phyloP scores from a whole-genome alignment of 108 stramenopile genomes.

The Cafeteria roenbergensis region DNA sequence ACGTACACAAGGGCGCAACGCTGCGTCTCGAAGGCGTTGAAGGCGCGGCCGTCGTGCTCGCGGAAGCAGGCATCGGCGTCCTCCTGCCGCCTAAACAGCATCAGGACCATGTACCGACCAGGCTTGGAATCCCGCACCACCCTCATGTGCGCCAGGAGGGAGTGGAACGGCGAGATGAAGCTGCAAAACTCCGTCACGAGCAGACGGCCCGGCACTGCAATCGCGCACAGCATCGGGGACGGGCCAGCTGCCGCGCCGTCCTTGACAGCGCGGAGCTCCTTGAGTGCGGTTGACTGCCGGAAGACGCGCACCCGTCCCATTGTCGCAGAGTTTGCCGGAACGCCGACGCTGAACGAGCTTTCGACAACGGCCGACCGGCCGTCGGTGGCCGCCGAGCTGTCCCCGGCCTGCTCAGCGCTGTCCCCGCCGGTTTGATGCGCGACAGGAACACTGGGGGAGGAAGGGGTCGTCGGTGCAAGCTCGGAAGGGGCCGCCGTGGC shows the following conservation, averaged over 20 bases:
- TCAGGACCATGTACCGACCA: not conserved
- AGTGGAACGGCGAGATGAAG: not conserved
- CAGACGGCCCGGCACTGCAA: not conserved
- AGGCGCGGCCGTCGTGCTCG: constrained; percentile 22
- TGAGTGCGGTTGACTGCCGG: too few relatives aligned
- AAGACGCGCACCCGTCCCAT: too few relatives aligned
- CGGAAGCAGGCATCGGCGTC: not conserved
- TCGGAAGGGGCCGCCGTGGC: too few relatives aligned
- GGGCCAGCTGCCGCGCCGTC: not conserved
- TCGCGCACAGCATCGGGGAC: not conserved
- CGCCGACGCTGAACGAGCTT: too few relatives aligned
- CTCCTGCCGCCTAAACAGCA: not conserved
- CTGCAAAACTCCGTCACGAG: not conserved
- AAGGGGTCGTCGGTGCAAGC: too few relatives aligned
- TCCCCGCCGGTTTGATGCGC: too few relatives aligned
- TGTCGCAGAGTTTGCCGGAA: too few relatives aligned
- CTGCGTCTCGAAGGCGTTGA: constrained; percentile 29
- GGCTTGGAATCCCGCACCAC: not conserved
- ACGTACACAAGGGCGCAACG: constrained; percentile 26
- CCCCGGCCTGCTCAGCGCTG: too few relatives aligned
- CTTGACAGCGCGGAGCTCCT: too few relatives aligned
- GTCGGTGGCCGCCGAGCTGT: too few relatives aligned
- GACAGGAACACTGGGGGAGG: too few relatives aligned
- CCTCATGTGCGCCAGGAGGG: not conserved
- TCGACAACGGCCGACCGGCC: too few relatives aligned